Percentiles rank a stretch among this genome's conserved stretches.
Conservation (phyloP, 1,284 basidiomycete genomes). For the Rhizoctonia solani region DNA sequence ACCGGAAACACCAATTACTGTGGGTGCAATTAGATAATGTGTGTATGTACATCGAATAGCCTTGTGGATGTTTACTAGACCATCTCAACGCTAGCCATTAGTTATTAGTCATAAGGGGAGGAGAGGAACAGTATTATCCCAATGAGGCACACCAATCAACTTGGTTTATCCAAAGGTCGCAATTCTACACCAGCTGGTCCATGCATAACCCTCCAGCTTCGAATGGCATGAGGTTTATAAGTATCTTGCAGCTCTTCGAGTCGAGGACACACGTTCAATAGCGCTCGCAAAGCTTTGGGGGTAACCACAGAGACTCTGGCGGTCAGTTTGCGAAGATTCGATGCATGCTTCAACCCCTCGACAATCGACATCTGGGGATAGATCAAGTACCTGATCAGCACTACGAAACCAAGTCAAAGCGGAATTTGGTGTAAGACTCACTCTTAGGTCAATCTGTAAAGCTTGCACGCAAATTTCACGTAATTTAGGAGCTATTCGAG, state of each 20-base stretch:
- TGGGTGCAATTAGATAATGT: no score
- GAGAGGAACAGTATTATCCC: no score
- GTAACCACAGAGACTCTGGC: slow-evolving; percentile 1
- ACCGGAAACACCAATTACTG: no score
- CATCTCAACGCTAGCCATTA: no score
- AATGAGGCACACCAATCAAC: no score
- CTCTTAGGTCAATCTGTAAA: background rate
- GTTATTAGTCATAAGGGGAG: no score
- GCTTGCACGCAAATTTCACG: slow-evolving; percentile 7
- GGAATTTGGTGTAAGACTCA: background rate
- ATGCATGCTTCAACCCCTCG: background rate
- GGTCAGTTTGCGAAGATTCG: slow-evolving; percentile 13
- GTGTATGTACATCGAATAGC: no score
- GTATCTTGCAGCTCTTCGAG: slow-evolving; percentile 13
- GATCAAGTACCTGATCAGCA: background rate
- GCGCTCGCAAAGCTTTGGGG: background rate
- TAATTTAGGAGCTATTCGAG: slow-evolving; percentile 1
- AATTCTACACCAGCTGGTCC: background rate
- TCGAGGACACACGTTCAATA: background rate
- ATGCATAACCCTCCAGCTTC: no score
- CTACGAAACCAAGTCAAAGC: background rate
- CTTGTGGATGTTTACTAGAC: no score
- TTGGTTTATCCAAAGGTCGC: no score
- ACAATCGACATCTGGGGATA: background rate
- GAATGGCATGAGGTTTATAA: background rate